These are phyloP conservation scores for Rhizopogon vesiculosus DNA, from an alignment of 768 basidiomycete genomes.

Conservation along the genomic window DNA sequence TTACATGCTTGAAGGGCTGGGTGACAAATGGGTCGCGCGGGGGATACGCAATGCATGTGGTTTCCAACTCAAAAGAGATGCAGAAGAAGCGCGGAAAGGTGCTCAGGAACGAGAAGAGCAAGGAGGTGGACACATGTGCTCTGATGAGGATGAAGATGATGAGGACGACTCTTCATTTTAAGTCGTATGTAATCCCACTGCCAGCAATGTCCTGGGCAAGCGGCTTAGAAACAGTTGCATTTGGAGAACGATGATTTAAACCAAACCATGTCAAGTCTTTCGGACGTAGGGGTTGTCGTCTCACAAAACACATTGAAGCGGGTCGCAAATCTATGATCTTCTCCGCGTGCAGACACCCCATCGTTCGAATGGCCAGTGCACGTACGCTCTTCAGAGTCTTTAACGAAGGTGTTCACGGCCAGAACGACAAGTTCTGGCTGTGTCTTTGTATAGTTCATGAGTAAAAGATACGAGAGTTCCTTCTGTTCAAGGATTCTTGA, in stretches of 20 bases:
- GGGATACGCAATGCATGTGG: too few relatives aligned
- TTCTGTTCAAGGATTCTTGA: constrained; percentile 99
- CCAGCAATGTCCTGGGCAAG: neutral
- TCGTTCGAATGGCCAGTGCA: constrained; percentile 94
- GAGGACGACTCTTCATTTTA: neutral
- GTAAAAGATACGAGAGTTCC: constrained; percentile 97
- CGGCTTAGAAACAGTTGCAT: neutral
- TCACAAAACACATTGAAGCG: constrained; percentile 83
- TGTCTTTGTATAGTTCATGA: constrained; percentile 99
- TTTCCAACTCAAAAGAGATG: too few relatives aligned
- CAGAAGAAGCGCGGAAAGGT: too few relatives aligned
- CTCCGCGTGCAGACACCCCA: constrained; percentile 95
- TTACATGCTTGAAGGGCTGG: too few relatives aligned
- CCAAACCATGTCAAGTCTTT: constrained; percentile 51
- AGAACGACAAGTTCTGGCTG: constrained; percentile 99
- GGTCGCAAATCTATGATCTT: constrained; percentile 99
- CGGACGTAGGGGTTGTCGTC: constrained; percentile 99
- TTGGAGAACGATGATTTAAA: too few relatives aligned
- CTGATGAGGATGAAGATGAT: neutral
- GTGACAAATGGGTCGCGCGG: too few relatives aligned
- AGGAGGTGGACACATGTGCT: neutral
- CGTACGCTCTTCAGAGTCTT: constrained; percentile 95
- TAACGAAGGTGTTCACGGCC: constrained; percentile 97
- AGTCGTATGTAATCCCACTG: neutral
- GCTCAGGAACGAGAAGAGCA: too few relatives aligned